Conservation (phyloP, 2,329 filamentous ascomycete species). For the Exophiala lecanii-corni region DNA sequence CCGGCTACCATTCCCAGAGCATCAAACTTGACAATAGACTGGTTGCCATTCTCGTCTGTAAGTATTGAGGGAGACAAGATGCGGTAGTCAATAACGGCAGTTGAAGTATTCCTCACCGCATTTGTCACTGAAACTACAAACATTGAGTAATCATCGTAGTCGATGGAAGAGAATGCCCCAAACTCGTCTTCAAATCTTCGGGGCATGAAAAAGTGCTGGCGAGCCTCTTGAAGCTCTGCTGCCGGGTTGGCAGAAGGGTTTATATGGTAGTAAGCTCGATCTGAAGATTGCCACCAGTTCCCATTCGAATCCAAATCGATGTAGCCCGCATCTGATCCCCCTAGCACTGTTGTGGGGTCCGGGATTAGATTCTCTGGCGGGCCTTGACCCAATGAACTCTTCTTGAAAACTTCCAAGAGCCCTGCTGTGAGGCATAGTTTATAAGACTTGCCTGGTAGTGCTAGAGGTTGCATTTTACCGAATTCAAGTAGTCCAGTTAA, state of each 20-base stretch:
- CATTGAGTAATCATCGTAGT: background rate
- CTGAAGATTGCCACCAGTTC: conserved; percentile 4
- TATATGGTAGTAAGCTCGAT: background rate
- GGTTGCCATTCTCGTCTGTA: conserved; percentile 18
- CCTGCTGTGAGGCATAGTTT: no score
- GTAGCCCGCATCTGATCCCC: no score
- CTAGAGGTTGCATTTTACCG: no score
- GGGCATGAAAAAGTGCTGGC: background rate
- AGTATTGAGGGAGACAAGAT: conserved; percentile 4
- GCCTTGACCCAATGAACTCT: no score
- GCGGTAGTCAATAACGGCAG: conserved; percentile 10
- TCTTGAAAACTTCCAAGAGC: no score
- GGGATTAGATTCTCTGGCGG: no score
- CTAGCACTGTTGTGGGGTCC: no score
- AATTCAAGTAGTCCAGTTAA: no score
- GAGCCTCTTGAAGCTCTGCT: background rate
- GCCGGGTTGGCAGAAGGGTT: background rate
- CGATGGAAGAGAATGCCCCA: background rate
- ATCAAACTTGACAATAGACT: conserved; percentile 7
- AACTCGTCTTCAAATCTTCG: background rate
- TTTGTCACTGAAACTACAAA: background rate
- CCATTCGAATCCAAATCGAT: conserved; percentile 5
- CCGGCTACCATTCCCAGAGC: conserved; percentile 7
- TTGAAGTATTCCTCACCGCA: background rate
- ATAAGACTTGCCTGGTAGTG: no score